Base-by-base conservation (phyloP, 1,284 basidiomycete species). In the Trichosporon ovoides region DNA sequence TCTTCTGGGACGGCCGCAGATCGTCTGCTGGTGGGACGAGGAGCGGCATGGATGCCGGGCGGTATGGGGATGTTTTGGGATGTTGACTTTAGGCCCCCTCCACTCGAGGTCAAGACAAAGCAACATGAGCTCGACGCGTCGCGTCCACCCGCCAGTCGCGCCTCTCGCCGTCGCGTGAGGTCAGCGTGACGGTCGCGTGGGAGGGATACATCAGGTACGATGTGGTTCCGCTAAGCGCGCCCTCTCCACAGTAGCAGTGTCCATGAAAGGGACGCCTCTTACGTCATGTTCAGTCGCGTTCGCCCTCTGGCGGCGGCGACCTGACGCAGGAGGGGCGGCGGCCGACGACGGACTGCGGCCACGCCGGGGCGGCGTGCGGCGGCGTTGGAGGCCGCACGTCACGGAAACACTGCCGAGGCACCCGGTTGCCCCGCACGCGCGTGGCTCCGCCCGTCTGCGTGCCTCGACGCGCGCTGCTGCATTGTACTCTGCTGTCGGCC, bases 11-110 rank as follows among this genome's bases (percentile, higher is more conserved):
- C 1, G 71, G 64, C 5, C 72, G 64, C 6, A 75, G 62, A 50
- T 73, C 65, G 9, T 72, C 66, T 4, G 67, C 68, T 7, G 77
- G 77, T 6, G 77, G 76, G 13, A 70, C 67, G 22, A 79, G 64
- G 51, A 79, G 66, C 11, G 77, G 77, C 77, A 79, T 79, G 19
- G 53, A 19, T 9, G 20, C 13, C 6, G 22, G 14, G 5, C 28
- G 43, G 13, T 48, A 9, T 6, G 14, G 13, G 35, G 13, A 7
- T 22, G 12, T 18, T 18, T 46, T 10, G 24, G 43, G 20, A 13
- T 43, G 38, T 31, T 48, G 22, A 48, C 43, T 14, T n/a, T 31
- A 22, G 40, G 22, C 43, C 5, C 28, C 28, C 43, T 48, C 43
- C 43, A 48, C 43, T 24, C 24, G 16, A 3, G 16, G 14, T 12